Base-by-base conservation (phyloP, 225 moss, liverwort and hornwort species). In the Physcomitrellopsis africana region DNA sequence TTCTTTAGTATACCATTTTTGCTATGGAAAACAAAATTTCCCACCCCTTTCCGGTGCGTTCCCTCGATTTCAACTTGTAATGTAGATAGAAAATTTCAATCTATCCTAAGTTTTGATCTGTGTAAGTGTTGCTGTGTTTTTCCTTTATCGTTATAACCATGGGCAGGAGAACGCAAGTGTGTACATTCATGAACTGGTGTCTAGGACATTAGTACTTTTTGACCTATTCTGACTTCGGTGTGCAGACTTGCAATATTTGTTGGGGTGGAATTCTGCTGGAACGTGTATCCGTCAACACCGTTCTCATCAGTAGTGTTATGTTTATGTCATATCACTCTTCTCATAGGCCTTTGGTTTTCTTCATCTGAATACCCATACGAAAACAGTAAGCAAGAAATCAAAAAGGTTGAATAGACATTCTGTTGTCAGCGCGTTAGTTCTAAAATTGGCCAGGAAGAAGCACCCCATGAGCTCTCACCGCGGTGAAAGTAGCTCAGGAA, bases 231-330 rank as follows among this genome's bases (percentile, higher is more conserved):
- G 17, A 53, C 53, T n/a, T 53, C 42, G 23, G 45, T 12, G 24
- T 89, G 81, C 94, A 99, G 97, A 72, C 70, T 99, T 74, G 77
- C 64, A 47, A 84, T 99, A 53, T 91, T 99, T 76, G 57, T 74
- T 52, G 80, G 78, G 52, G 85, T 92, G 72, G 99, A 99, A 76
- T 65, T 95, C 41, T 95, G 93, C 80, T 99, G 99, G 99, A 99
- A 99, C 65, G 76, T 94, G 23, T 99, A 86, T 80, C 99, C 99
- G 16, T 99, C 99, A 43, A 99, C 91, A 16, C 44, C 75, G 12
- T 17, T 80, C 15, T 99, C 99, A 61, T 95, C 99, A n/a, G 10
- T 79, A 29, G 71, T 76, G 52, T 73, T 99, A 60, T 81, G 92
- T 46, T 4, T 80, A 15, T 87, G 86, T 83, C 99, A 99, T 70